Base-by-base conservation (phyloP, 1,284 basidiomycete genomes). In the Microbotryomycetes sp. region DNA sequence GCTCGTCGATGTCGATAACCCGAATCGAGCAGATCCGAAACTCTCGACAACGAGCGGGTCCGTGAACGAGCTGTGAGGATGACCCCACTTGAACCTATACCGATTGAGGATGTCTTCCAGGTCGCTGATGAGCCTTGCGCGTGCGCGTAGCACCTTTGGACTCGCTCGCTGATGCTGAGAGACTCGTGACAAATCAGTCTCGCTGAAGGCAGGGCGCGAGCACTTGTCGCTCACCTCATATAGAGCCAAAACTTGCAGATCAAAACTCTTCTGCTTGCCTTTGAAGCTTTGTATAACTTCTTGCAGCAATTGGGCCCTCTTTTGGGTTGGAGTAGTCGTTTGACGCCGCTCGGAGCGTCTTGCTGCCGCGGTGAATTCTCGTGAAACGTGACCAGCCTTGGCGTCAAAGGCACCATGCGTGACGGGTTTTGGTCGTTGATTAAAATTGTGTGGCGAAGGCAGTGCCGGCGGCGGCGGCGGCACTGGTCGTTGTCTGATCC, bases 21-120 rank as follows among this genome's bases (percentile, higher is more conserved):
- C 70, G 55, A 68, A 67, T 5, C 65, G 60, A 13, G 62, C 59
- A 16, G 64, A 67, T 2, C 70, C 70, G 52, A 72, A 72, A 2
- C 66, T 60, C 45, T 67, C 67, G 29, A 68, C 57, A 23, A 41
- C 23, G 24, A 68, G 45, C 3, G 67, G 67, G n/a, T 48, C 41
- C 6, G 29, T n/a, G 6, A 21, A n/a, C 4, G 57, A 15, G 29
- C 46, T 56, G 54, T 68, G 67, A 7, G 52, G 56, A 47, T 68
- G 67, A 1, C 64, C 61, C 61, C 61, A 68, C 3, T 47, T 26
- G 52, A 66, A 68, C 7, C 30, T 51, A 24, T 57, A 52, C 2
- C 27, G 24, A 52, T 66, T 68, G 49, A 68, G 49, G 49, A 57
- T 53, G 27, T 24, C 15, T 16, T 52, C 58, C 45, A 68, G 56